Evolutionary conservation across 176 grass and related monocot genomes (phyloP).

Genomic region (Oryza longistaminata): DNA sequence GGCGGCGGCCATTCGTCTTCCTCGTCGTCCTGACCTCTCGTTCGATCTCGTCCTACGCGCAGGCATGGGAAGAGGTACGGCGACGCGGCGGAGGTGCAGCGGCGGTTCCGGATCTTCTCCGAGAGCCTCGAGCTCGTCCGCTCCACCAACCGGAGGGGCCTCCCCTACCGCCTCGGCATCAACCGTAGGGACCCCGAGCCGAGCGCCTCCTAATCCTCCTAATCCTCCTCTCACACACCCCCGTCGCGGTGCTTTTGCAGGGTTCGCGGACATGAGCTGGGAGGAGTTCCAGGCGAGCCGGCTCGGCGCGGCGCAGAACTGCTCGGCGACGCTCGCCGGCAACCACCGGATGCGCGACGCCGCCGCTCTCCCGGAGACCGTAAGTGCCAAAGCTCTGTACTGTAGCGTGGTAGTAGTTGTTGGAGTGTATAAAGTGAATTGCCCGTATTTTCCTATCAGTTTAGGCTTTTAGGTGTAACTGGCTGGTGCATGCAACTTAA

Average conservation of each 20-base stretch:
- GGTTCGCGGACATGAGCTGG: constrained; percentile 94
- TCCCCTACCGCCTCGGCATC: constrained; percentile 84
- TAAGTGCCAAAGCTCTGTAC: constrained; percentile 29
- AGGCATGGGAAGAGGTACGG: constrained; percentile 87
- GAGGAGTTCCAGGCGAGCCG: constrained; percentile 75
- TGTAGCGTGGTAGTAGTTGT: background rate
- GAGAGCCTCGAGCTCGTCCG: constrained; percentile 77
- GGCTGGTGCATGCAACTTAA: no score
- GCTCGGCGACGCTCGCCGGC: constrained; percentile 86
- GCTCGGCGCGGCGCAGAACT: constrained; percentile 88
- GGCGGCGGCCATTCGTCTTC: no score
- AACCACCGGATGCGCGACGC: constrained; percentile 69
- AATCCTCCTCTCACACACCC: background rate
- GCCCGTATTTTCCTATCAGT: no score
- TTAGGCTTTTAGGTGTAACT: no score
- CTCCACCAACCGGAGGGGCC: constrained; percentile 66
- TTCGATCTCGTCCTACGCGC: background rate
- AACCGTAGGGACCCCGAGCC: constrained; percentile 59
- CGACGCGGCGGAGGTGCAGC: constrained; percentile 62
- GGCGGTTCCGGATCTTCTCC: constrained; percentile 77
- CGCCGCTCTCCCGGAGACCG: constrained; percentile 58
- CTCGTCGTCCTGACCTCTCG: background rate
- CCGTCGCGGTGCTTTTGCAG: constrained; percentile 28
- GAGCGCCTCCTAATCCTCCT: background rate
- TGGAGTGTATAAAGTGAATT: no score